These are phyloP conservation scores for Coemansia sp. DNA, from an alignment of 192 early-diverging fungal species.

Conservation along the genomic window DNA sequence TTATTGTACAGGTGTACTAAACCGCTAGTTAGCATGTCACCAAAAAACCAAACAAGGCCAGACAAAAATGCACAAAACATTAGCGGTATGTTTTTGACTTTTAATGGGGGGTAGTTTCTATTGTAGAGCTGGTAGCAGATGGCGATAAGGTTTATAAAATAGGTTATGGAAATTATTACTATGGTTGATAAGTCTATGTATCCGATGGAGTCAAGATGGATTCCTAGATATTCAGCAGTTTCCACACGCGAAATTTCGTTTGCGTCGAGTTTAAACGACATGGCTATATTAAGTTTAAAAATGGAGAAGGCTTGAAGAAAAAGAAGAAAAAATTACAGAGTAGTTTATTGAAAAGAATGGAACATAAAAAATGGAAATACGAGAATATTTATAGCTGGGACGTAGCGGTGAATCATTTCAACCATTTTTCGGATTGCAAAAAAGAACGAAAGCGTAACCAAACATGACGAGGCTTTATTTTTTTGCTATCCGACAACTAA, in stretches of 20 bases:
- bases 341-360: too few relatives aligned
- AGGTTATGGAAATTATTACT: conserved; percentile 3
- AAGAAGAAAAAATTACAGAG: too few relatives aligned
- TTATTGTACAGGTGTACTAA: conserved; percentile 7
- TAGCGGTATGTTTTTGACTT: conserved; percentile 11
- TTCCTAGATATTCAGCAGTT: neutral
- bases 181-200: conserved; percentile 16
- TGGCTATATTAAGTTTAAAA: neutral
- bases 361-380: too few relatives aligned
- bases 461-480: too few relatives aligned
- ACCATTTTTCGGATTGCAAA: too few relatives aligned
- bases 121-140: conserved; percentile 11
- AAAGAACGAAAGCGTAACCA: too few relatives aligned
- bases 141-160: conserved; percentile 1
- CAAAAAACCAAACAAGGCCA: conserved; percentile 5
- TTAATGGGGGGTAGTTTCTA: conserved; percentile 11
- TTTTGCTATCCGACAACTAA: too few relatives aligned
- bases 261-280: conserved; percentile 11
- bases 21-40: conserved; percentile 14
- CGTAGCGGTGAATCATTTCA: too few relatives aligned
- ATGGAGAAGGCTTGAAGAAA: too few relatives aligned
- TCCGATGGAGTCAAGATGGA: conserved; percentile 14
- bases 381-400: too few relatives aligned
- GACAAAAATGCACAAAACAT: conserved; percentile 5
- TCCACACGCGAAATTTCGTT: conserved; percentile 6